These are phyloP conservation scores for Verticillium klebahnii DNA, from an alignment of 2,329 filamentous ascomycete species.

Conservation along the genomic window DNA sequence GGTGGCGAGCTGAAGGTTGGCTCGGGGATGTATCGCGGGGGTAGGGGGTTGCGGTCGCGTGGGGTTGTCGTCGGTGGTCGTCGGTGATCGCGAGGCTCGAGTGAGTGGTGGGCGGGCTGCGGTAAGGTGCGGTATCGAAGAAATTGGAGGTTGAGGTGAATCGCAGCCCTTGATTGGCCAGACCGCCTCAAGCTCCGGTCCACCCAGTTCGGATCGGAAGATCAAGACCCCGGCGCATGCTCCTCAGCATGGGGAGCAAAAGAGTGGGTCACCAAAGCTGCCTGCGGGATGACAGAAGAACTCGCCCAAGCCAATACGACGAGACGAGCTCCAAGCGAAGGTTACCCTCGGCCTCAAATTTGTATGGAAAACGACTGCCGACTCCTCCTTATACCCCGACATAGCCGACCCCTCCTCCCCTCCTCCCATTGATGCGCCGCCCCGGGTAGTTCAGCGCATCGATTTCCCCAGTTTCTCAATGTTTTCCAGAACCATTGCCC, in stretches of 20 bases:
- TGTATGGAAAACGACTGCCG: constrained; percentile 1
- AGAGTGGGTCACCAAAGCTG: neutral
- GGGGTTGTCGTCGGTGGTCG: neutral
- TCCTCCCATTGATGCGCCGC: constrained; percentile 25
- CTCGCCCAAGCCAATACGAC: neutral
- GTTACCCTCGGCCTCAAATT: neutral
- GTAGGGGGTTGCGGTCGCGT: neutral
- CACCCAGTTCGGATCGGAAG: neutral
- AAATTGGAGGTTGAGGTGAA: neutral
- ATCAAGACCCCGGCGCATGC: neutral
- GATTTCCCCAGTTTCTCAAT: constrained; percentile 30
- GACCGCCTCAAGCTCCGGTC: neutral
- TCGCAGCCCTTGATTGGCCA: neutral
- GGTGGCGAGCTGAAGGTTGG: neutral
- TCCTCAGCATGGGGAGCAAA: too few species aligned
- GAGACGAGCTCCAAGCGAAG: neutral
- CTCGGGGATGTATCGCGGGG: neutral
- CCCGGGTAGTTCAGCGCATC: constrained; percentile 26
- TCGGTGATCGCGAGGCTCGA: neutral
- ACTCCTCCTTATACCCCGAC: neutral
- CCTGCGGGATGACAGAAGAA: neutral
- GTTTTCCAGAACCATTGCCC: constrained; percentile 50
- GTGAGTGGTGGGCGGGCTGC: neutral
- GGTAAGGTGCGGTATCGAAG: neutral
- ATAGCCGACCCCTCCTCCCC: neutral